Evolutionary conservation across 139 green algal species (phyloP).

Genomic region (Diplosphaera chodatii): DNA sequence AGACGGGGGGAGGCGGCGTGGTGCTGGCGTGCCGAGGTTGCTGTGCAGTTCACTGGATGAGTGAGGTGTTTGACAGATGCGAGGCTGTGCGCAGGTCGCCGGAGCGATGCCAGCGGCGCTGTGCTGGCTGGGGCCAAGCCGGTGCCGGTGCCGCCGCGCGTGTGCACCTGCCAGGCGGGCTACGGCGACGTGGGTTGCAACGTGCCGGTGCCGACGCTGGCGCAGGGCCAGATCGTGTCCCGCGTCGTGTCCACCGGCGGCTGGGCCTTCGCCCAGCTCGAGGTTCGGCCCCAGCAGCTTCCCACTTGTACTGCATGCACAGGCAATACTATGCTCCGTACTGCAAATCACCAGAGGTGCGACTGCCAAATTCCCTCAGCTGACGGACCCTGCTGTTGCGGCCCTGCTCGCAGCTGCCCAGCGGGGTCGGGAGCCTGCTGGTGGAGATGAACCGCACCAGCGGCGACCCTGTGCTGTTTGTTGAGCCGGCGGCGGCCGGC

Average conservation of each 20-base stretch:
- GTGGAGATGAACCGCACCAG: conserved; percentile 21
- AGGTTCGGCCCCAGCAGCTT: too few species aligned
- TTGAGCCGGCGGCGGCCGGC: conserved; percentile 25
- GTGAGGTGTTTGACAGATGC: too few species aligned
- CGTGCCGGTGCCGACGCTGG: neutral
- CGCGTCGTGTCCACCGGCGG: neutral
- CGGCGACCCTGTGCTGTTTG: conserved; percentile 37
- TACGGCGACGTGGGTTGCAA: conserved; percentile 19
- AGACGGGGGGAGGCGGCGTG: too few species aligned
- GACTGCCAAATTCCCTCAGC: too few species aligned
- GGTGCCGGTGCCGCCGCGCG: neutral
- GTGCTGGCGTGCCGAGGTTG: too few species aligned
- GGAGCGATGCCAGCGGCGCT: neutral
- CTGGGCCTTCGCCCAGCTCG: neutral
- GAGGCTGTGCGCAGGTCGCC: too few species aligned
- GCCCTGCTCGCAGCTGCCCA: neutral
- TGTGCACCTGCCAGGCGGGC: neutral
- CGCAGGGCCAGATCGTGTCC: neutral
- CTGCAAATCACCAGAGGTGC: too few species aligned
- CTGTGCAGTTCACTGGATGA: too few species aligned
- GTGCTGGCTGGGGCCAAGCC: neutral
- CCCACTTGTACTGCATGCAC: too few species aligned
- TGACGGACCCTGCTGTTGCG: too few species aligned
- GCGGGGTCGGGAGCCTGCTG: conserved; percentile 6
- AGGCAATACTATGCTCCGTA: too few species aligned